Conservation (phyloP, 208 protist genomes). For the Acanthamoeba culbertsoni region DNA sequence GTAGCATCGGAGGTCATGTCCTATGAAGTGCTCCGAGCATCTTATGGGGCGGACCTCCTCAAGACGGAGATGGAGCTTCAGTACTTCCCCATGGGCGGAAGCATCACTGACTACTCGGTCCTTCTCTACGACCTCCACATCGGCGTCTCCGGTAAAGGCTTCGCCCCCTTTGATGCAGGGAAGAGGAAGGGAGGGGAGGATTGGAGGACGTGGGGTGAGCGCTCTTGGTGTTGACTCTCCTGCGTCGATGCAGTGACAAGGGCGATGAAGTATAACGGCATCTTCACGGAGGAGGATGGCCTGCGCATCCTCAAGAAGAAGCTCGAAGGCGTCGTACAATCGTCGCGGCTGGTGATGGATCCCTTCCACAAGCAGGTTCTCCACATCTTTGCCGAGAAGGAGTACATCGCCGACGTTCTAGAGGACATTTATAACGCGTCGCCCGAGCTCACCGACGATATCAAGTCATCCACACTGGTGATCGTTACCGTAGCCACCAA, state of each 20-base stretch:
- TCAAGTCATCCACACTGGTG: conserved; percentile 6
- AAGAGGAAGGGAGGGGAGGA: too few relatives aligned
- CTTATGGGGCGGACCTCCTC: conserved; percentile 1
- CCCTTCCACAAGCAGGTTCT: conserved; percentile 53
- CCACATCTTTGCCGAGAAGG: conserved; percentile 52
- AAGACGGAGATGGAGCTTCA: conserved; percentile 44
- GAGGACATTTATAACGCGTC: background rate
- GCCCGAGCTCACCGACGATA: background rate
- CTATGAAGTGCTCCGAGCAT: background rate
- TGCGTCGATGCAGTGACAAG: conserved; percentile 17
- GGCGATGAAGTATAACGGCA: conserved; percentile 45
- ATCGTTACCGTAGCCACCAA: conserved; percentile 33
- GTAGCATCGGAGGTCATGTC: conserved; percentile 40
- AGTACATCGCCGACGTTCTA: conserved; percentile 37
- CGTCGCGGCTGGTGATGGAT: conserved; percentile 21
- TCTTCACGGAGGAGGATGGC: conserved; percentile 20
- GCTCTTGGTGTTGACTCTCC: too few relatives aligned
- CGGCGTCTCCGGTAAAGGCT: background rate
- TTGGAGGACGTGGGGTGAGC: too few relatives aligned
- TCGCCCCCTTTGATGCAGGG: background rate
- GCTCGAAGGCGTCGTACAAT: background rate
- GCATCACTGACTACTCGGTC: conserved; percentile 35
- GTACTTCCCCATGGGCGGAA: conserved; percentile 52
- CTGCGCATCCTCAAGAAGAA: conserved; percentile 24
- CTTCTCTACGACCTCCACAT: conserved; percentile 38